Percentiles rank a stretch among this genome's conserved stretches.
Evolutionary conservation across 2,329 filamentous ascomycete genomes (phyloP).

Genomic region (Paecilomyces sp.): DNA sequence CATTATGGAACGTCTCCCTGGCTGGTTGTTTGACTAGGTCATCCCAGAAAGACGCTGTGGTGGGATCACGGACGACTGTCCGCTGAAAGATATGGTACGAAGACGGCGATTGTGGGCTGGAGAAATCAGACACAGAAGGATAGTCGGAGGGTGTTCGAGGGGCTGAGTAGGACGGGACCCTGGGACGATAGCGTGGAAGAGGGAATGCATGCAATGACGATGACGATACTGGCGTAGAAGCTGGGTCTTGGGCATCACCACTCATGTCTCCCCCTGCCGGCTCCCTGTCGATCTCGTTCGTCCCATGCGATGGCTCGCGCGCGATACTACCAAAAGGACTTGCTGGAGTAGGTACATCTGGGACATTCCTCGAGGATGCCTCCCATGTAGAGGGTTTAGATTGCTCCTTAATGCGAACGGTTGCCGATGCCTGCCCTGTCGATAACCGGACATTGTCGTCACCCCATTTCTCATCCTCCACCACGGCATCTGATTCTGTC

Average conservation of each 20-base stretch:
- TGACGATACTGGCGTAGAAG: background rate
- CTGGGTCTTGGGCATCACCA: slow-evolving; percentile 6
- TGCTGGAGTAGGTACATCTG: background rate
- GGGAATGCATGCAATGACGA: slow-evolving; percentile 2
- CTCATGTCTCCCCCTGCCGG: slow-evolving; percentile 5
- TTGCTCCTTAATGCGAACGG: background rate
- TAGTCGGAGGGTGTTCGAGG: background rate
- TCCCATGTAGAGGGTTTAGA: background rate
- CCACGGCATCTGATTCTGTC: background rate
- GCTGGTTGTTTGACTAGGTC: background rate
- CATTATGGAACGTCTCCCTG: slow-evolving; percentile 14
- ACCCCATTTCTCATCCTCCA: background rate
- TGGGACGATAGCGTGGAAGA: background rate
- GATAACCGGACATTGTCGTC: background rate
- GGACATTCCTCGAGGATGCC: background rate
- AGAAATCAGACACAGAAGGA: background rate
- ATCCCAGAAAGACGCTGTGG: background rate
- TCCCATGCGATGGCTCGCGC: background rate
- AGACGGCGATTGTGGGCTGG: background rate
- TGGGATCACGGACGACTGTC: background rate
- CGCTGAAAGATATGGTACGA: background rate
- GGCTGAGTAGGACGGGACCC: background rate
- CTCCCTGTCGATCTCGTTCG: background rate
- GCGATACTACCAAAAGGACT: background rate
- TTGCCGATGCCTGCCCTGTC: background rate